Percentiles rank a stretch among this genome's conserved stretches.
Evolutionary conservation across 1,284 basidiomycete genomes (phyloP).

Genomic region (Papiliotrema fonsecae): DNA sequence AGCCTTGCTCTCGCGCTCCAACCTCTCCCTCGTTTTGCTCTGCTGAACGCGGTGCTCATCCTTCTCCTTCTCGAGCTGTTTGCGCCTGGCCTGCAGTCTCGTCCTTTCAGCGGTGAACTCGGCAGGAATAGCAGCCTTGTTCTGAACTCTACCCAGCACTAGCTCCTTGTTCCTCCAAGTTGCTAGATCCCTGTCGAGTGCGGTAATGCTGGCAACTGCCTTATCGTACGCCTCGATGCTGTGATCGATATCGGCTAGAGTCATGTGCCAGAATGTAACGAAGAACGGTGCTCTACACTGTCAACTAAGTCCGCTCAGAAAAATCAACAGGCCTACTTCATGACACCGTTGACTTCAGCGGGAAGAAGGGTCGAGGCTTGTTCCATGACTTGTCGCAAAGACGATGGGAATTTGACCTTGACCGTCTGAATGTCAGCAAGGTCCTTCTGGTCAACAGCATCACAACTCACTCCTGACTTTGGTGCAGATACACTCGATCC

Average conservation of each 20-base stretch:
- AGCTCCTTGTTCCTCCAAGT: too few relatives aligned
- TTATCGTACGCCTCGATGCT: constrained; percentile 51
- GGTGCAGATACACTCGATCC: too few relatives aligned
- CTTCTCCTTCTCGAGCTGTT: constrained; percentile 25
- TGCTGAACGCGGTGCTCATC: constrained; percentile 23
- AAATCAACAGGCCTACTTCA: constrained; percentile 18
- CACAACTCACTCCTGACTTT: too few relatives aligned
- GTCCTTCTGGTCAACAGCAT: too few relatives aligned
- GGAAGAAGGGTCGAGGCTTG: constrained; percentile 26
- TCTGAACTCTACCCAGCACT: too few relatives aligned
- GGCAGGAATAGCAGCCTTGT: too few relatives aligned
- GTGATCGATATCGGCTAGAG: constrained; percentile 76
- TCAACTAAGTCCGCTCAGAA: background rate
- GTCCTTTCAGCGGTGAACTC: too few relatives aligned
- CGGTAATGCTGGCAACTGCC: constrained; percentile 44
- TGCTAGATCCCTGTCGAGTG: constrained; percentile 37
- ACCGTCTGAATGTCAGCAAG: too few relatives aligned
- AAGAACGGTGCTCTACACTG: constrained; percentile 73
- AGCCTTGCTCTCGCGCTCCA: constrained; percentile 72
- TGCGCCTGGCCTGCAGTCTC: background rate
- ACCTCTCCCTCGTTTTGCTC: constrained; percentile 58
- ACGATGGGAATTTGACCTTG: too few relatives aligned
- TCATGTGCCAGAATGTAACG: constrained; percentile 89
- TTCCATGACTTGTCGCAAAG: too few relatives aligned
- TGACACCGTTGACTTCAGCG: constrained; percentile 20